These are phyloP conservation scores for Leishmania turanica DNA, from an alignment of 208 protist genomes.

Conservation along the genomic window DNA sequence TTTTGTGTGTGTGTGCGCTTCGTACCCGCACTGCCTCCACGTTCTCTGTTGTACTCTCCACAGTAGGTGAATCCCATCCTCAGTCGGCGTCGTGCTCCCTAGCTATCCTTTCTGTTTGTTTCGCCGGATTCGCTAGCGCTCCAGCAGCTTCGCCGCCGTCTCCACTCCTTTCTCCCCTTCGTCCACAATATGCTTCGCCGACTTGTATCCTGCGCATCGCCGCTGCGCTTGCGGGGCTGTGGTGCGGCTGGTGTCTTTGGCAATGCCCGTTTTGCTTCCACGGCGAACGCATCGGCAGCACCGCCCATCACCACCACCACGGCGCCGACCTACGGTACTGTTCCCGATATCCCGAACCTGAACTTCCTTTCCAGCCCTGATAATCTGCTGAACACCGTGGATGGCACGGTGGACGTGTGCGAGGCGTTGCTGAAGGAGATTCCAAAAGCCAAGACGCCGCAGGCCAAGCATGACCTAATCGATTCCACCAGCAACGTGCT, in stretches of 20 bases:
- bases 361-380: conserved; percentile 74
- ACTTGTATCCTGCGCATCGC: conserved; percentile 4
- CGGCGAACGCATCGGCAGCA: conserved; percentile 5
- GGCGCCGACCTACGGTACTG: conserved; percentile 7
- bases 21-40: too few relatives aligned
- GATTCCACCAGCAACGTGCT: conserved; percentile 93
- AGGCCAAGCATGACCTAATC: conserved; percentile 90
- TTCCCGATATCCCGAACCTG: conserved; percentile 70
- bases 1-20: neutral
- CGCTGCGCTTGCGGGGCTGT: neutral
- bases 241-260: neutral
- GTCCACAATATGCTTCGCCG: conserved; percentile 39
- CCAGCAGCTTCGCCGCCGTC: neutral
- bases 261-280: neutral
- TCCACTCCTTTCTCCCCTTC: neutral
- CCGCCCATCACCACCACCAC: neutral
- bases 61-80: neutral
- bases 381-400: conserved; percentile 66
- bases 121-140: neutral
- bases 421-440: conserved; percentile 78
- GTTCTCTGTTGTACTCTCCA: neutral
- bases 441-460: conserved; percentile 56
- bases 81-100: neutral
- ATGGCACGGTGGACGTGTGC: conserved; percentile 75
- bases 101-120: neutral